Base-by-base conservation (phyloP, 176 grass and related monocot species). In the Cenchrus fungigraminus region DNA sequence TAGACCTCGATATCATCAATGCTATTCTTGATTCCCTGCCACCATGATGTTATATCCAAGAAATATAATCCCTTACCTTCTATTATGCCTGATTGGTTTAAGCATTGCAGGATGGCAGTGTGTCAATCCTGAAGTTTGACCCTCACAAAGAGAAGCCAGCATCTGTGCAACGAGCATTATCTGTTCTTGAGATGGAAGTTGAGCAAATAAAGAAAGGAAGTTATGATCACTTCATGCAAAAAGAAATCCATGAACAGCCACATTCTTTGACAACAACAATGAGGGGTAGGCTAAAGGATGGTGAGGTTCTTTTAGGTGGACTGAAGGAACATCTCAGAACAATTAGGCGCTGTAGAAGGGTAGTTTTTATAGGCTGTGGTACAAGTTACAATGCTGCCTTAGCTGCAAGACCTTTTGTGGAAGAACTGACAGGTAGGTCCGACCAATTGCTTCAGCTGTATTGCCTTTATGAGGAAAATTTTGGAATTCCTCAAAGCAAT, bases 131-230 rank as follows among this genome's bases (percentile, higher is more conserved):
- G 62, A 98, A 92, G 74, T 98, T 98, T 61, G 93, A 95, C 61
- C 83, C 82, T 45, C 78, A 91, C 31, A 98, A 91, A 78, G 96
- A 98, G 59, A 98, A 95, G 64, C 93, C 96, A 49, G 91, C 96
- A 58, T 95, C 86, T 74, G 91, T 95, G 60, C 93, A 98, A 60
- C 85, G 96, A 54, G 96, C 96, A 86, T 87, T 98, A 73, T 98
- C 87, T 87, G 91, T 98, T 79, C 84, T 98, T 61, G 96, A 98
- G 79, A 98, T 95, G 93, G 96, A 98, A 85, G 93, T 98, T 46
- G 93, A 98, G 40, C 96, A 98, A 88, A 98, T 95, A 89, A 98
- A 95, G 86, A 98, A 95, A 65, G 93, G 96, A 85, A 85, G 87
- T 56, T 98, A 93, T 83, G 93, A 98, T 55, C 91, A 98, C 60